Evolutionary conservation across 129 eudicot species (phyloP).

Genomic region (Chrysanthemum seticuspe): DNA sequence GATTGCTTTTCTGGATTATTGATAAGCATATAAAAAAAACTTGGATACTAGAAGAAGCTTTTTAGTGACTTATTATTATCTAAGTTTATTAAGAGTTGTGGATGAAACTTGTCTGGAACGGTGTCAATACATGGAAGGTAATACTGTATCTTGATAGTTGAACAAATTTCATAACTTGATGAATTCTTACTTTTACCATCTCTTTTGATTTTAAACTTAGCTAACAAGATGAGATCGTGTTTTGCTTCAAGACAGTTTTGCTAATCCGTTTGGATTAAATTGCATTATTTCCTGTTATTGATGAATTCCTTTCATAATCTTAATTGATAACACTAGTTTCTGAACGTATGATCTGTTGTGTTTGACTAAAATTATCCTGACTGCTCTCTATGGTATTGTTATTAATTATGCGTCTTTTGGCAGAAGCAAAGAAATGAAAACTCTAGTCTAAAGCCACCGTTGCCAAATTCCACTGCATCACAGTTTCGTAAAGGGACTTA

Average conservation of each 20-base stretch:
- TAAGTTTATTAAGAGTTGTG: too few relatives aligned
- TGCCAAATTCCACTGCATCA: slow-evolving; percentile 67
- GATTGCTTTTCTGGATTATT: background rate
- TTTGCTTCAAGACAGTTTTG: background rate
- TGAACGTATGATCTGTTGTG: slow-evolving; percentile 5
- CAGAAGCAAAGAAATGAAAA: slow-evolving; percentile 77
- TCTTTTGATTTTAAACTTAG: slow-evolving; percentile 5
- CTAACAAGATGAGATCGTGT: background rate
- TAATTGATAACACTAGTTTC: slow-evolving; percentile 1
- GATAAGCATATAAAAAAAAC: background rate
- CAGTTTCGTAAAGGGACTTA: slow-evolving; percentile 97
- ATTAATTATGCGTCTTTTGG: slow-evolving; percentile 21
- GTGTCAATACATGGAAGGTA: background rate
- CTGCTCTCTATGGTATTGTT: slow-evolving; percentile 11
- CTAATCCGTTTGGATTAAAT: background rate
- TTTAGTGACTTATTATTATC: background rate
- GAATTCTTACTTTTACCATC: background rate
- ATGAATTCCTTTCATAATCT: slow-evolving; percentile 6
- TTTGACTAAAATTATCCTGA: slow-evolving; percentile 8
- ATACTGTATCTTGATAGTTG: slow-evolving; percentile 12
- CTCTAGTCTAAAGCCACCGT: slow-evolving; percentile 76
- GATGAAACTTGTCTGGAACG: too few relatives aligned
- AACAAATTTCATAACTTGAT: background rate
- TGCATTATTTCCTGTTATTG: slow-evolving; percentile 12
- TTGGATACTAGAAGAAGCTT: background rate